Conservation (phyloP, 371 early-diverging fungal species). For the Mortierella sp. region DNA sequence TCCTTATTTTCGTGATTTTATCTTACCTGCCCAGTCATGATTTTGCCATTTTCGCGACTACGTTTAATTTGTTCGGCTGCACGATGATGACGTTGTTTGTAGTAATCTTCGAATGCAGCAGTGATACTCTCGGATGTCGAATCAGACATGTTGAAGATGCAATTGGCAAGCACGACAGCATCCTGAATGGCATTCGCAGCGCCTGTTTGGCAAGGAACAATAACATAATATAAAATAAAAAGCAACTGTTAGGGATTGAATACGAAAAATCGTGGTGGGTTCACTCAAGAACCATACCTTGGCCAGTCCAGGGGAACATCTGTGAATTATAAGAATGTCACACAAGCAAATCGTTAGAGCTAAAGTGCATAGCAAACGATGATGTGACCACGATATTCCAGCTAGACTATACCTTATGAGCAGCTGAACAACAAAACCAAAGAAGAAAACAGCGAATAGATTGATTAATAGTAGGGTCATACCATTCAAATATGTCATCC, state of each 20-base stretch:
- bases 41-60: neutral
- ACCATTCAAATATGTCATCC: neutral
- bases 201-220: constrained; percentile 10
- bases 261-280: neutral
- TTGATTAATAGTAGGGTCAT: neutral
- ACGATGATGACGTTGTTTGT: constrained; percentile 5
- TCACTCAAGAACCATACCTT: neutral
- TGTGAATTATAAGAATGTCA: neutral
- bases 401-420: constrained; percentile 10
- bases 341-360: neutral
- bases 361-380: neutral
- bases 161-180: constrained; percentile 28
- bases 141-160: constrained; percentile 16
- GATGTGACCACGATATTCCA: neutral
- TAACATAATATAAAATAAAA: neutral
- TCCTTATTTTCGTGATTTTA: neutral
- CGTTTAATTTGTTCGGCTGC: neutral
- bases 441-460: neutral
- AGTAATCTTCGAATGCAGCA: constrained; percentile 15
- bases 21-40: constrained; percentile 5
- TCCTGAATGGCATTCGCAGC: constrained; percentile 39
- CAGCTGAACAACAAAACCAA: constrained; percentile 4
- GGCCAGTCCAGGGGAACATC: constrained; percentile 16
- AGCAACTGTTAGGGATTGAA: neutral
- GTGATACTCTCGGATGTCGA: constrained; percentile 9